These are phyloP conservation scores for Aspergillus ustus DNA, from an alignment of 2,329 filamentous ascomycete genomes.

Conservation along the genomic window DNA sequence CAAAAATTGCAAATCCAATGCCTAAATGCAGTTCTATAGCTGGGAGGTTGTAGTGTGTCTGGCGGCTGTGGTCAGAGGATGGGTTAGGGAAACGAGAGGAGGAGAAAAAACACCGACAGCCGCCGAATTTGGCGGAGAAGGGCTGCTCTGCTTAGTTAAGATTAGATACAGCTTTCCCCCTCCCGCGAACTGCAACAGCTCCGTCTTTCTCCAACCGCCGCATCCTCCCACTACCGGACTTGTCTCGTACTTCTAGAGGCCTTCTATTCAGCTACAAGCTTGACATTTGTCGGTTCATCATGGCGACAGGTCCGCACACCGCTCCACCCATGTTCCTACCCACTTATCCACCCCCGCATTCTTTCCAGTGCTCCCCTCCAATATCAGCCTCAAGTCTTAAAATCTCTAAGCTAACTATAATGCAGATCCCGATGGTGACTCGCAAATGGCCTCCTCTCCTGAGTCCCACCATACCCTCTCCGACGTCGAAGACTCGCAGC, in stretches of 20 bases:
- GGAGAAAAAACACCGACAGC: slow-evolving; percentile 4
- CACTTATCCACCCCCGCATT: slow-evolving; percentile 10
- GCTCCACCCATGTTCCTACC: slow-evolving; percentile 1
- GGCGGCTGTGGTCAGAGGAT: slow-evolving; percentile 1
- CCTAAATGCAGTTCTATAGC: slow-evolving; percentile 2
- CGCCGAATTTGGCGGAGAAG: slow-evolving; percentile 15
- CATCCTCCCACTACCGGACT: background rate
- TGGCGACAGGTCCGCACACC: slow-evolving; percentile 29
- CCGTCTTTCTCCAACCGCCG: background rate
- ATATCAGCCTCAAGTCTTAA: background rate
- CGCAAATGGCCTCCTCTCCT: slow-evolving; percentile 58
- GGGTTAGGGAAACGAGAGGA: slow-evolving; percentile 2
- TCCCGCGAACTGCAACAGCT: slow-evolving; percentile 2
- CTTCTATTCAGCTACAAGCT: background rate
- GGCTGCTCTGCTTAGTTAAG: slow-evolving; percentile 19
- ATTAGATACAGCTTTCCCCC: slow-evolving; percentile 7
- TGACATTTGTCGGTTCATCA: slow-evolving; percentile 11
- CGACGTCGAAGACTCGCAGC: slow-evolving; percentile 36
- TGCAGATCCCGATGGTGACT: slow-evolving; percentile 59
- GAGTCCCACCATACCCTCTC: slow-evolving; percentile 44
- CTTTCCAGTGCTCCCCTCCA: background rate
- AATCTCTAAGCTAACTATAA: background rate
- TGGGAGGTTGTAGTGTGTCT: background rate
- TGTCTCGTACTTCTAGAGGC: background rate
- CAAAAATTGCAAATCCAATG: slow-evolving; percentile 8